Evolutionary conservation across 108 stramenopile genomes (phyloP).

Genomic region (Epithemia pelagica): DNA sequence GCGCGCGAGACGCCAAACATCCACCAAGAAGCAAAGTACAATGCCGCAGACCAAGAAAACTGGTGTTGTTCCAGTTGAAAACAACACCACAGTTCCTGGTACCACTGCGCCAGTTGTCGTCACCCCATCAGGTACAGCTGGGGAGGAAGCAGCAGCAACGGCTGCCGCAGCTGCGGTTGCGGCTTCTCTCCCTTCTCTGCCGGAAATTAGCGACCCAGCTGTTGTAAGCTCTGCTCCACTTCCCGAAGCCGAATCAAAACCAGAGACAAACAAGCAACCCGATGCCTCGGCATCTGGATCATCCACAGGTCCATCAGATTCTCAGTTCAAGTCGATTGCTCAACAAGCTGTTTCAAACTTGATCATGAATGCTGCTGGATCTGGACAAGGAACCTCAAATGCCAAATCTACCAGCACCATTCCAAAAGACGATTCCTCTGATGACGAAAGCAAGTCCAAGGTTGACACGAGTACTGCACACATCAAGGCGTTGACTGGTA

Average conservation of each 20-base stretch:
- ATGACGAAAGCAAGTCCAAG: constrained; percentile 15
- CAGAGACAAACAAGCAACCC: no score
- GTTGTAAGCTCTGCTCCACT: neutral
- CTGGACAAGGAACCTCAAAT: neutral
- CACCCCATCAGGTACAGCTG: constrained; percentile 2
- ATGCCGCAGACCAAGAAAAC: neutral
- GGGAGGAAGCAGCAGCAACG: constrained; percentile 7
- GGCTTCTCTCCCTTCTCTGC: constrained; percentile 7
- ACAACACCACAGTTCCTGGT: neutral
- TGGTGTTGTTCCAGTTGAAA: neutral
- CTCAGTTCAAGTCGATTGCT: constrained; percentile 72
- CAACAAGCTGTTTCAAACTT: constrained; percentile 69
- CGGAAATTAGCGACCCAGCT: neutral
- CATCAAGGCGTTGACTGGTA: constrained; percentile 74
- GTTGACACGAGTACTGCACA: constrained; percentile 78
- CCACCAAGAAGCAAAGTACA: constrained; percentile 4
- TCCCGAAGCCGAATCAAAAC: no score
- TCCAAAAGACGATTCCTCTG: constrained; percentile 1
- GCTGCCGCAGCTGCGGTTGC: constrained; percentile 18
- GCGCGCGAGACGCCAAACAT: neutral
- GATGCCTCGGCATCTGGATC: no score
- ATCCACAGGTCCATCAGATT: constrained; percentile 36
- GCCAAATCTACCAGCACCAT: neutral
- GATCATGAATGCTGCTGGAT: constrained; percentile 43
- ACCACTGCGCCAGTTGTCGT: neutral